These are phyloP conservation scores for Aspergillus saccharolyticus DNA, from an alignment of 495 filamentous ascomycete species.

Conservation along the genomic window DNA sequence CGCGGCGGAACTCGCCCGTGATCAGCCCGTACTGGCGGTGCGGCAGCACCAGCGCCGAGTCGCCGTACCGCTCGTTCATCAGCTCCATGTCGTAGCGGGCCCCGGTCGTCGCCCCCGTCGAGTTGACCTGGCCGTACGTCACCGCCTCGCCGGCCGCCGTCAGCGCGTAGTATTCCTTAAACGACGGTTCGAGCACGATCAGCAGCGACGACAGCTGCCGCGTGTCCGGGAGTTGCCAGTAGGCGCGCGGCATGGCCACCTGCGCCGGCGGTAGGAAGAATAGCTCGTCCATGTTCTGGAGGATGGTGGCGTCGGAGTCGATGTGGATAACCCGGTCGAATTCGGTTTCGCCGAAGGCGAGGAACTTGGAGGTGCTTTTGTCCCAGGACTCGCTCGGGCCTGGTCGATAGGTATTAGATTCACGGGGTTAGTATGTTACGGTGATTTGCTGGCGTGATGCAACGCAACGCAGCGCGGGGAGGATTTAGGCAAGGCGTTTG, in stretches of 20 bases:
- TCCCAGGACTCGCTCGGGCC: conserved; percentile 47
- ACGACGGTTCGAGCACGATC: conserved; percentile 60
- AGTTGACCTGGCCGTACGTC: conserved; percentile 32
- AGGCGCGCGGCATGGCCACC: conserved; percentile 64
- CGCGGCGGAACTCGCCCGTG: conserved; percentile 63
- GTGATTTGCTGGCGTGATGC: too few species aligned
- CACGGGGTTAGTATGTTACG: not conserved
- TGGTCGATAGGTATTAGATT: too few species aligned
- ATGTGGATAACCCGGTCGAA: conserved; percentile 64
- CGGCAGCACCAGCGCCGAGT: conserved; percentile 66
- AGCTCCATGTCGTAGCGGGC: conserved; percentile 67
- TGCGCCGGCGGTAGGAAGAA: conserved; percentile 61
- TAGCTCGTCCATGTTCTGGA: conserved; percentile 66
- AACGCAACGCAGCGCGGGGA: too few species aligned
- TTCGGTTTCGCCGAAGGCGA: conserved; percentile 64
- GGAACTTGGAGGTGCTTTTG: conserved; percentile 62
- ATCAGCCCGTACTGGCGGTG: conserved; percentile 68
- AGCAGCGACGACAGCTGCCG: conserved; percentile 56
- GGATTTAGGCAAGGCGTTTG: not conserved
- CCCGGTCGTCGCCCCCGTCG: conserved; percentile 16
- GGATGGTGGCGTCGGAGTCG: conserved; percentile 62
- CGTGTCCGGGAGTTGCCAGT: conserved; percentile 57
- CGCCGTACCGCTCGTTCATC: conserved; percentile 63
- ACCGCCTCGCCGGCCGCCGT: conserved; percentile 34
- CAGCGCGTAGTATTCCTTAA: conserved; percentile 47